phyloP scores from a whole-genome alignment of 2,329 filamentous ascomycete genomes.

The Dendryphion nanum region DNA sequence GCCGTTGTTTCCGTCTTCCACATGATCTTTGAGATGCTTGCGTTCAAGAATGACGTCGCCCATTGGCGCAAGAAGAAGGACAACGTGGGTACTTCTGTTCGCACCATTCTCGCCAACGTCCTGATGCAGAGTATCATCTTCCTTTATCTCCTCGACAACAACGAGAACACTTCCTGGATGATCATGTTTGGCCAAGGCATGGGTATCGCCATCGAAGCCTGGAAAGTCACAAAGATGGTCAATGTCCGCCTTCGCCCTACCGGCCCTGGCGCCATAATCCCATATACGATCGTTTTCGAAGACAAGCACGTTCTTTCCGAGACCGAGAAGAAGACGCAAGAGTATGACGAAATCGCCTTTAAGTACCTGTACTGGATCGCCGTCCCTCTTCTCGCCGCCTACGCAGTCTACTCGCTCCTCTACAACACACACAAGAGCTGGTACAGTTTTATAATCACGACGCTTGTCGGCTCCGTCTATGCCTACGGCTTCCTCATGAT shows the following conservation, averaged over 20 bases:
- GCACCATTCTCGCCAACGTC: conserved; percentile 93
- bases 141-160: conserved; percentile 95
- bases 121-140: conserved; percentile 98
- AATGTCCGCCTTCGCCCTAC: conserved; percentile 77
- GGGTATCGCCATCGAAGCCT: conserved; percentile 74
- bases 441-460: conserved; percentile 95
- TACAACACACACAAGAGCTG: conserved; percentile 97
- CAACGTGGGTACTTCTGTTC: conserved; percentile 92
- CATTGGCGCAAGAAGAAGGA: conserved; percentile 99
- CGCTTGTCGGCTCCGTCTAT: conserved; percentile 92
- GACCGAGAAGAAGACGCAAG: conserved; percentile 95
- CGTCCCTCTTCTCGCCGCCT: conserved; percentile 84
- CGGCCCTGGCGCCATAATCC: conserved; percentile 66
- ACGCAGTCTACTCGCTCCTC: conserved; percentile 84
- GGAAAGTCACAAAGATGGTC: conserved; percentile 97
- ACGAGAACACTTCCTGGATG: conserved; percentile 98
- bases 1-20: conserved; percentile 82
- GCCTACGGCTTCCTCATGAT: conserved; percentile 99
- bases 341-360: conserved; percentile 98
- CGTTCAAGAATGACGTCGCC: conserved; percentile 94
- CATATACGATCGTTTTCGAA: conserved; percentile 81
- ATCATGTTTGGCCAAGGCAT: conserved; percentile 91
- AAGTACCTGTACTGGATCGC: conserved; percentile 92
- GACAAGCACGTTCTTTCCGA: conserved; percentile 96
- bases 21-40: conserved; percentile 91